Evolutionary conservation across 306 rosid genomes (phyloP).

Genomic region (Styphnolobium japonicum): DNA sequence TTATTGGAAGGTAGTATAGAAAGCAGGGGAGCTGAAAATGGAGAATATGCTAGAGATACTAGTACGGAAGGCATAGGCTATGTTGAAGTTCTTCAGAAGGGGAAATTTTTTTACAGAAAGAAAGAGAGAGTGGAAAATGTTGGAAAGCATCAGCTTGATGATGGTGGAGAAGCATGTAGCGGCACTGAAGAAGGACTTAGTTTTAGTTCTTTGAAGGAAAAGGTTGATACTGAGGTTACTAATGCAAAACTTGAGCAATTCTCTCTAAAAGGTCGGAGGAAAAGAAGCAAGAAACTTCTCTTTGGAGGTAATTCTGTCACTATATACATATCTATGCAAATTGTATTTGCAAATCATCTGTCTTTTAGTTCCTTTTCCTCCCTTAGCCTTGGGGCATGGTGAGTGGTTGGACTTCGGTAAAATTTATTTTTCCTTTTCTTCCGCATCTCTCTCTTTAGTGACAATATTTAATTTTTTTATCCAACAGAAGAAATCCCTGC

Average conservation of each 20-base stretch:
- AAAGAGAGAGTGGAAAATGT: constrained; percentile 52
- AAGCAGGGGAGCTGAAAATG: constrained; percentile 73
- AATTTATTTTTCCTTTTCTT: constrained; percentile 5
- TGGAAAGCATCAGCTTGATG: constrained; percentile 56
- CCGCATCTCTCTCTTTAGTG: constrained; percentile 12
- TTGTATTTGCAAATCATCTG: background rate
- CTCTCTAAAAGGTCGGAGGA: constrained; percentile 51
- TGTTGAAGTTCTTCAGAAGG: constrained; percentile 47
- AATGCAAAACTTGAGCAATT: constrained; percentile 45
- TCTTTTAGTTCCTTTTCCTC: constrained; percentile 6
- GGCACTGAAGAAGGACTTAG: constrained; percentile 80
- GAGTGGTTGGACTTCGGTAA: constrained; percentile 8
- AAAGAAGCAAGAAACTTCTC: constrained; percentile 57
- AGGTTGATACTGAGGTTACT: constrained; percentile 53
- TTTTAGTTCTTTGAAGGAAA: constrained; percentile 50
- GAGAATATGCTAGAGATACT: constrained; percentile 58
- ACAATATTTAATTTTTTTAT: constrained; percentile 14
- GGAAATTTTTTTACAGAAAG: constrained; percentile 52
- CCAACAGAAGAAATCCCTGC: constrained; percentile 56
- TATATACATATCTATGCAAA: background rate
- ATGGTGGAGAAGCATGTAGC: constrained; percentile 89
- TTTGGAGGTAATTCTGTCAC: constrained; percentile 63
- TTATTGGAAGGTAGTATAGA: constrained; percentile 64
- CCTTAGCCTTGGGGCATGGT: background rate
- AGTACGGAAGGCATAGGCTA: constrained; percentile 61